Base-by-base conservation (phyloP, 768 basidiomycete species). In the Mrakia frigida region DNA sequence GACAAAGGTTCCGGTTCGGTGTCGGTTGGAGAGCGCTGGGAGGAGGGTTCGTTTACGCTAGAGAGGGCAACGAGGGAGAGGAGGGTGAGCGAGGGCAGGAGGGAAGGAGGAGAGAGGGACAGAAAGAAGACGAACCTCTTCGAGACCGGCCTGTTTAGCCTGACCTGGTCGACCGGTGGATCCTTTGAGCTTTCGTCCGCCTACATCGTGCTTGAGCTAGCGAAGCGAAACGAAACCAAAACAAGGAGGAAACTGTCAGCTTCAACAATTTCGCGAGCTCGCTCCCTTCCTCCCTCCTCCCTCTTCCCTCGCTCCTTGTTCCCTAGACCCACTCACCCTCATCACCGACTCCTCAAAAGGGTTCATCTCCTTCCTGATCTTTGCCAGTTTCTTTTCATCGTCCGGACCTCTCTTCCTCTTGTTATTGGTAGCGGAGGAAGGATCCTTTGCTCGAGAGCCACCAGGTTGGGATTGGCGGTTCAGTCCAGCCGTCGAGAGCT, bases 321-420 rank as follows among this genome's bases (percentile, higher is more conserved):
- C n/a, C 25, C 56, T 56, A 6, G 16, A 10, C 43, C 31, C 60
- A 68, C 77, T 95, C 59, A 93, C 87, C 83, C 91, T 93, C 11
- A 92, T 95, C 81, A 94, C 91, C 80, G 94, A 92, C 80, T 90
- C 87, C 83, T 99, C 96, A 83, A 99, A 99, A 28, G 93, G 92
- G 85, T 97, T 98, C 81, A 98, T 86, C 80, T 88, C 89, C 80
- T 89, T 88, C 79, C 93, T 89, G 78, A 98, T 95, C 81, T 91
- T 91, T 72, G 89, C 88, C 59, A 98, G 87, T 81, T 88, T 92
- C 9, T 90, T 88, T 0, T 91, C 88, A 78, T 87, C 89, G 83
- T 92, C 93, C 18, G 73, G 68, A 1, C 83, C 82, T 50, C 81
- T 89, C 82, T 93, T 92, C 56, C 90, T 87, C 81, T 90, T 92